A percentile compares a stretch with the other conserved stretches of the same genome.
Conservation (phyloP, 179 eudicot species). For the Silene vulgaris region DNA sequence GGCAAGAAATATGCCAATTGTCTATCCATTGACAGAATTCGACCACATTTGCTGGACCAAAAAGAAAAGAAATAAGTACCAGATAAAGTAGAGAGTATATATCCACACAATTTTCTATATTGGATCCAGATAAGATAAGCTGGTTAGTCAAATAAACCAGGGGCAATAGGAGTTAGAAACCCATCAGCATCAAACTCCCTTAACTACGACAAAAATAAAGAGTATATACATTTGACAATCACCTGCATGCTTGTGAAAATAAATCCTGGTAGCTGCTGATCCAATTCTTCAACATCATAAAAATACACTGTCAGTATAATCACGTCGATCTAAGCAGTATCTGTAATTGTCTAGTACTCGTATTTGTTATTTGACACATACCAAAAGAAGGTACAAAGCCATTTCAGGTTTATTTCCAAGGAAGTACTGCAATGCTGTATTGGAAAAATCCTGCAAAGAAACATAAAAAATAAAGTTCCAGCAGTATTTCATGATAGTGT, state of each 20-base stretch:
- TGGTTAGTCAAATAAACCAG: no score
- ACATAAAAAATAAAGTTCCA: neutral
- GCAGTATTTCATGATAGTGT: neutral
- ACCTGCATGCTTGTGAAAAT: slow-evolving; percentile 82
- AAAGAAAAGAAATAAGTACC: slow-evolving; percentile 13
- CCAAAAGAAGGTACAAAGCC: slow-evolving; percentile 63
- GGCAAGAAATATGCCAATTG: slow-evolving; percentile 66
- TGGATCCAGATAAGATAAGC: no score
- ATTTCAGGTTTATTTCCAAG: slow-evolving; percentile 49
- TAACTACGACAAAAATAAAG: neutral
- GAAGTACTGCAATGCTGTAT: slow-evolving; percentile 75
- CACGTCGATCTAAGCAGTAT: neutral
- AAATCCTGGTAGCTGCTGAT: slow-evolving; percentile 63
- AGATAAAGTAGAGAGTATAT: neutral
- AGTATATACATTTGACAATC: slow-evolving; percentile 7
- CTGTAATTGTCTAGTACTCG: neutral
- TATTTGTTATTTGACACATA: slow-evolving; percentile 23
- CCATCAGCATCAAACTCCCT: neutral
- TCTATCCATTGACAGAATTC: slow-evolving; percentile 69
- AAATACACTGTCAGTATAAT: slow-evolving; percentile 20
- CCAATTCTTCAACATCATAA: slow-evolving; percentile 57
- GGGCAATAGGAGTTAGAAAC: no score
- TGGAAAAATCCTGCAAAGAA: slow-evolving; percentile 65
- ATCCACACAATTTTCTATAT: no score
- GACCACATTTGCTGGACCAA: slow-evolving; percentile 74